Percentiles rank a stretch among this genome's conserved stretches.
Evolutionary conservation across 2,329 filamentous ascomycete genomes (phyloP).

Genomic region (Scedosporium minutisporum): DNA sequence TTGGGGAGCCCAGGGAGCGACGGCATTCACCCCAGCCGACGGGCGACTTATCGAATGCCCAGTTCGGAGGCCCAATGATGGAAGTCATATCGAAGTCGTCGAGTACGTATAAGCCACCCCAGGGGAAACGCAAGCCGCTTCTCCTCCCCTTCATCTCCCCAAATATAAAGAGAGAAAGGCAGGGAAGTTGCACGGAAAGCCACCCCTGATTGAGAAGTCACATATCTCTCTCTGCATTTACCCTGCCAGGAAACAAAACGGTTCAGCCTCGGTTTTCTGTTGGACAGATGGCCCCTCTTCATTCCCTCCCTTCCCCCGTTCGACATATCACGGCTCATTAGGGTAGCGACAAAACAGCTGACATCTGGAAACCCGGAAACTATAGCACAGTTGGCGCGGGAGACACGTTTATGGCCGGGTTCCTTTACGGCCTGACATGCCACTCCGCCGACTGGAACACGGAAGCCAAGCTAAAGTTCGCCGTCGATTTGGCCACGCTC

Average conservation of each 20-base stretch:
- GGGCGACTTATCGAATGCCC: constrained; percentile 24
- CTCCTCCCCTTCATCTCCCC: background rate
- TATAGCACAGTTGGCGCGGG: constrained; percentile 61
- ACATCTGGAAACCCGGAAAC: background rate
- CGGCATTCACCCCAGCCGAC: constrained; percentile 16
- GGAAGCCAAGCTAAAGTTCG: constrained; percentile 43
- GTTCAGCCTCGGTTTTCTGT: background rate
- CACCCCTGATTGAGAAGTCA: background rate
- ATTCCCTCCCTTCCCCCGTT: background rate
- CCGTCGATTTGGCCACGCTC: constrained; percentile 55
- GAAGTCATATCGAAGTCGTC: constrained; percentile 32
- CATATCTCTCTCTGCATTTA: background rate
- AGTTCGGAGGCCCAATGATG: constrained; percentile 26
- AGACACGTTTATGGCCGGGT: constrained; percentile 66
- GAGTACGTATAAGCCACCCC: constrained; percentile 42
- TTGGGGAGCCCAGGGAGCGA: constrained; percentile 36
- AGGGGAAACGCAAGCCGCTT: constrained; percentile 1
- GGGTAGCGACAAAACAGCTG: background rate
- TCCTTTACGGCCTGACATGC: constrained; percentile 52
- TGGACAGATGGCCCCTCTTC: background rate
- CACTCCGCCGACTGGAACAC: constrained; percentile 38
- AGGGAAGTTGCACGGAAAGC: background rate
- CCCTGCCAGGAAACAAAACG: too few relatives aligned
- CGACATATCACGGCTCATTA: background rate
- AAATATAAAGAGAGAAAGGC: background rate